Conservation (phyloP, 345 rosid genomes). For the Kernera saxatilis region DNA sequence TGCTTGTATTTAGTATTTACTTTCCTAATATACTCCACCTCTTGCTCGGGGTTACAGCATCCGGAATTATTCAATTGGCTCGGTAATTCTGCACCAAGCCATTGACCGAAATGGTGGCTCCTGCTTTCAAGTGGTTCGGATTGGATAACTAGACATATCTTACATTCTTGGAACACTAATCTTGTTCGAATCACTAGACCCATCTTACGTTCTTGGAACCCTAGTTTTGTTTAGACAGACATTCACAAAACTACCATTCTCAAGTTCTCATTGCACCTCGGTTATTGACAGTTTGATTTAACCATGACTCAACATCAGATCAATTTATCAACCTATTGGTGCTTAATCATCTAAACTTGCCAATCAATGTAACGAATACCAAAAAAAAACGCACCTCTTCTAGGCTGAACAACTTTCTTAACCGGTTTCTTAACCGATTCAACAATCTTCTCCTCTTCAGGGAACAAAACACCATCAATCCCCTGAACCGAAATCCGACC, state of each 20-base stretch:
- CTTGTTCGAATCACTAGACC: background rate
- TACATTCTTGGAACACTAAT: background rate
- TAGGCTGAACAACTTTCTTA: conserved; percentile 58
- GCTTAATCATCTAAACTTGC: conserved; percentile 6
- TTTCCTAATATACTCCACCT: background rate
- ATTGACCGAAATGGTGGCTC: background rate
- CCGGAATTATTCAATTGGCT: background rate
- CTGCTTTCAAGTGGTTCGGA: background rate
- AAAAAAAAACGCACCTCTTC: conserved; percentile 62
- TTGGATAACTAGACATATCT: background rate
- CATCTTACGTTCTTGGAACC: background rate
- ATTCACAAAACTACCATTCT: conserved; percentile 1
- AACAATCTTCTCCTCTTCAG: conserved; percentile 35
- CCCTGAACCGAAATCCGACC: conserved; percentile 83
- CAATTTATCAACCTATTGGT: background rate
- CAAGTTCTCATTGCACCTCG: background rate
- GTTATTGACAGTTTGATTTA: background rate
- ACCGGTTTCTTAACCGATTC: conserved; percentile 36
- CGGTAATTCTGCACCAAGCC: background rate
- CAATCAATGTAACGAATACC: background rate
- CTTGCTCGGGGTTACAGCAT: background rate
- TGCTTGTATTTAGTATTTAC: background rate
- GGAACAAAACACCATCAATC: conserved; percentile 64
- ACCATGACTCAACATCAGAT: background rate
- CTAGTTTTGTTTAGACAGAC: background rate